phyloP scores from a whole-genome alignment of 768 basidiomycete species.

The Leccinum obscurum region DNA sequence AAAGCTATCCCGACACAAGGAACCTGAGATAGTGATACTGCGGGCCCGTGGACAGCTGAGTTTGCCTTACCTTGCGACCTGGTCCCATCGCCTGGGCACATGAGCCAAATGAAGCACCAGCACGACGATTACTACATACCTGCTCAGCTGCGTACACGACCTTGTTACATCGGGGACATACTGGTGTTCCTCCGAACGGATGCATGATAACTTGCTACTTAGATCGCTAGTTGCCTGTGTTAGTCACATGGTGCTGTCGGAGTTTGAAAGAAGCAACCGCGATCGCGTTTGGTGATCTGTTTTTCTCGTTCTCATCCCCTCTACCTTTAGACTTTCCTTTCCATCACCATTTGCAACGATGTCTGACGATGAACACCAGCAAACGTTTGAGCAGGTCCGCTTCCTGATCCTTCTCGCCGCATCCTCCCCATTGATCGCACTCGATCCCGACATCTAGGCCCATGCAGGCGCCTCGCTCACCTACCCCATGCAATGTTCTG shows the following conservation, averaged over 20 bases:
- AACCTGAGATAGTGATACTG: slow-evolving; percentile 1
- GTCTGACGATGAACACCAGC: slow-evolving; percentile 94
- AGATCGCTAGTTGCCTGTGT: too few species aligned
- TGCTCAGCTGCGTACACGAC: slow-evolving; percentile 83
- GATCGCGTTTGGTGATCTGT: slow-evolving; percentile 27
- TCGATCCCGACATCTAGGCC: slow-evolving; percentile 44
- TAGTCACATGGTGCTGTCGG: slow-evolving; percentile 26
- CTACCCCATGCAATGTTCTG: slow-evolving; percentile 94
- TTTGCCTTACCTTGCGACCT: slow-evolving; percentile 70
- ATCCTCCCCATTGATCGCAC: slow-evolving; percentile 15
- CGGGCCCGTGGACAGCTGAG: background rate
- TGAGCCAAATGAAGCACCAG: slow-evolving; percentile 2
- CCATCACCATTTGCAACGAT: slow-evolving; percentile 44
- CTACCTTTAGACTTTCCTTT: slow-evolving; percentile 21
- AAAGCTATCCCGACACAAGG: slow-evolving; percentile 47
- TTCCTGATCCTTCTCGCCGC: slow-evolving; percentile 8
- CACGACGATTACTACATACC: slow-evolving; percentile 38
- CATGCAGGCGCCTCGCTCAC: slow-evolving; percentile 75
- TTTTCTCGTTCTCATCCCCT: slow-evolving; percentile 23
- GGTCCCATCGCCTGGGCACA: slow-evolving; percentile 74
- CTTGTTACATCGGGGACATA: slow-evolving; percentile 71
- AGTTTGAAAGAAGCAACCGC: slow-evolving; percentile 39
- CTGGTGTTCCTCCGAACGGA: slow-evolving; percentile 67
- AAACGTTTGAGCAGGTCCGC: slow-evolving; percentile 79
- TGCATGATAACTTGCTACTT: slow-evolving; percentile 17